Base-by-base conservation (phyloP, 1,139 yeast species). In the Taphrina sp. region DNA sequence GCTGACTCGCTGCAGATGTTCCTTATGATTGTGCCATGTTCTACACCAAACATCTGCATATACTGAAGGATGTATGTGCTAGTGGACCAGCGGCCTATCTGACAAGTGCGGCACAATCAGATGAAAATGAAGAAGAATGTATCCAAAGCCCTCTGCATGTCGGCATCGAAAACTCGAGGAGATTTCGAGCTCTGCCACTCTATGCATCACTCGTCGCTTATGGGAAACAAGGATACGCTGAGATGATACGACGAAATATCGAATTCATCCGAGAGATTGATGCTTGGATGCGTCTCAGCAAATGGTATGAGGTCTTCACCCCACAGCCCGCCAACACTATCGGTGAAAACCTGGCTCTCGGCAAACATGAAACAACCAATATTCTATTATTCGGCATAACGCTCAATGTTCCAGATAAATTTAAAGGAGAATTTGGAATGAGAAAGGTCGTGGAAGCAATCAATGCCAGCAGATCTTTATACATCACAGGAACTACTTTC, bases 21-120 rank as follows among this genome's bases (percentile, higher is more conserved):
- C 47, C 47, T 10, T 43, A 43, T 19, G 47, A 43, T 17, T 31
- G 38, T 19, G 47, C 47, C n/a, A 43, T 31, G 20, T 43, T 31
- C 38, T 43, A 19, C 29, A 43, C 47, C 8, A 29, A 20, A 23
- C n/a, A 31, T 7, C 17, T 31, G 10, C n/a, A 10, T 8, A 33
- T 43, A 19, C 47, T 43, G 22, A 43, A 43, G 12, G 20, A 33
- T 31, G 47, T 29, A 10, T 43, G 47, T 33, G 37, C 47, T 5
- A 31, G 47, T 33, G 47, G 47, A 8, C 38, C 47, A 12, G 47
- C 47, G 3, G 37, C 37, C n/a, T 43, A 43, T 22, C 20, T 43
- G 36, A 43, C 47, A 14, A 31, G 37, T n/a, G 17, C 47, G 4
- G 8, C 17, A 17, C 5, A 16, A 2, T 12, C 12, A 17, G 12